Evolutionary conservation across 1,139 yeast genomes (phyloP).

Genomic region (Yamadazyma kanchanaburiensis): DNA sequence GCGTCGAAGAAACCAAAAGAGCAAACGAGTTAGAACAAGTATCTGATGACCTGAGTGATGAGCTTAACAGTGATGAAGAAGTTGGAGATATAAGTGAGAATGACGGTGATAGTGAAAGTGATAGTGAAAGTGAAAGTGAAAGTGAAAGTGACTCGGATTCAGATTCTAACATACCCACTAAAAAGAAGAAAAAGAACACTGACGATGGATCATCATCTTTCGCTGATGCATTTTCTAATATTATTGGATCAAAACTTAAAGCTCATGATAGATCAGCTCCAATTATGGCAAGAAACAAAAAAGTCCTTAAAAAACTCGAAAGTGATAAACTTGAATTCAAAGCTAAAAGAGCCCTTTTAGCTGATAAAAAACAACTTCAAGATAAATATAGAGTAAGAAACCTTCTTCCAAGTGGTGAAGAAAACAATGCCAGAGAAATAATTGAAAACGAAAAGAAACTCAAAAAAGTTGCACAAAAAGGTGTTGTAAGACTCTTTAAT

Average conservation of each 20-base stretch:
- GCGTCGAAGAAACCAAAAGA: slow-evolving; percentile 9
- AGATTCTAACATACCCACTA: slow-evolving; percentile 40
- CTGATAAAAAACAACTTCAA: slow-evolving; percentile 67
- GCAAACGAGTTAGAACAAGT: slow-evolving; percentile 5
- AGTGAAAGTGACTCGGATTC: slow-evolving; percentile 31
- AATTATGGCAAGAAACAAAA: slow-evolving; percentile 76
- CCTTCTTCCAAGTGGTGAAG: slow-evolving; percentile 61
- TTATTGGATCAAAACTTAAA: slow-evolving; percentile 79
- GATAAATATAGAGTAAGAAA: slow-evolving; percentile 68
- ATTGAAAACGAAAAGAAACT: slow-evolving; percentile 69
- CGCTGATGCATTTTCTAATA: slow-evolving; percentile 80
- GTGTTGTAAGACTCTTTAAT: slow-evolving; percentile 88
- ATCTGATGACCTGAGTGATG: background rate
- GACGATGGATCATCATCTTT: slow-evolving; percentile 74
- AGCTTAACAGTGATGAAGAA: too few relatives aligned
- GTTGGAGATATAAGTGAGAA: too few relatives aligned
- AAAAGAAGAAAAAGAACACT: slow-evolving; percentile 51
- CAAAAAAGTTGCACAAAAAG: slow-evolving; percentile 86
- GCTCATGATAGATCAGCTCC: slow-evolving; percentile 89
- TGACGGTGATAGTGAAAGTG: slow-evolving; percentile 8
- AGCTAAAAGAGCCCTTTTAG: slow-evolving; percentile 67
- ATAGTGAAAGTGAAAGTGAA: slow-evolving; percentile 10
- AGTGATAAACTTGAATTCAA: slow-evolving; percentile 79
- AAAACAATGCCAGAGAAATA: slow-evolving; percentile 49
- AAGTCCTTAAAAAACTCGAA: slow-evolving; percentile 68